Evolutionary conservation across 495 filamentous ascomycete species (phyloP), one percentile per base, ranked within the genome.

Genomic region (Parmelia sp.): DNA sequence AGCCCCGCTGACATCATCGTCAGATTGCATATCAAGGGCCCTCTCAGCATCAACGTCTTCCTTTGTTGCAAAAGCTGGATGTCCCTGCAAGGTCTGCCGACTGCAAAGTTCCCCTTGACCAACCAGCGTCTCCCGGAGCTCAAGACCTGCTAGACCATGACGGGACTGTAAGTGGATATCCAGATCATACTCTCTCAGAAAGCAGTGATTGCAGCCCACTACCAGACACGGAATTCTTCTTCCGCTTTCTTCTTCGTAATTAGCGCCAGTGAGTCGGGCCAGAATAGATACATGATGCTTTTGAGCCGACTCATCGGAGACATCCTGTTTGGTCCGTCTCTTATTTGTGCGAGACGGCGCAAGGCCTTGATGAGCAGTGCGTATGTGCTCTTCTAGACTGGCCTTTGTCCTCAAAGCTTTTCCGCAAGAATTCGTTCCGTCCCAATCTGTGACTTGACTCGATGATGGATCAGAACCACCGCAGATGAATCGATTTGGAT

Each of bases 301-400:
- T 40, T 73, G 47, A 37, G 36, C 27, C n/a, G 42, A 21, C 45
- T 60, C 66, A 36, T 31, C n/a, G 3, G 31, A 37, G 21, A 27
- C 39, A 1, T 29, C 39, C 39, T 25, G 19, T 61, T 49, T 58
- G 33, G 39, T 35, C 66, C 66, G 47, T 64, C 45, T 37, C 66
- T 61, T 49, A 58, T 58, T 25, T 73, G 57, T 57, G 75, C 72
- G 79, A 79, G 75, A 69, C 55, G 77, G 78, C 29, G 76, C 72
- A 40, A 85, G 76, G 6, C 85, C 85, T 42, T 94, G 70, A 72
- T 96, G 92, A 0, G 86, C 75, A 14, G 83, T 90, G 27, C 89
- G 86, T 45, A 95, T 80, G 67, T 96, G 92, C 56, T 91, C 88
- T 74, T 92, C 89, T 0, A 96, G 78, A 57, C 82, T 84, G n/a